Base-by-base conservation (phyloP, 768 basidiomycete genomes). In the Atractiella rhizophila region DNA sequence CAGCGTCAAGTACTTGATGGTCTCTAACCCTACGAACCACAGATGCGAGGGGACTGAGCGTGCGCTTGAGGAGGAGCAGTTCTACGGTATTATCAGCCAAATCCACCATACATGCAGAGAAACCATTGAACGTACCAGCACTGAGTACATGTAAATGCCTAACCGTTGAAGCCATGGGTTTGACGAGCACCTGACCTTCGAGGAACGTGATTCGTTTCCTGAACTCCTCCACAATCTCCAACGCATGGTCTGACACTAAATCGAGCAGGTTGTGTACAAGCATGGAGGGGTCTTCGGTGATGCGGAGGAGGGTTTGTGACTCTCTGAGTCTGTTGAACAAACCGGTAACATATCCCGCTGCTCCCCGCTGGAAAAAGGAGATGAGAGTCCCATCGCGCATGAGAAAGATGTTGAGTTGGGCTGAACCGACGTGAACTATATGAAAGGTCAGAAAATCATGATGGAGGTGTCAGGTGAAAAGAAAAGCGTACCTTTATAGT, bases 221-320 rank as follows among this genome's bases (percentile, higher is more conserved):
- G 28, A 40, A 43, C 42, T 67, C 65, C 38, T 76, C 74, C 35
- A 74, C 64, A 26, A 76, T 68, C 51, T 73, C 69, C 15, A 79
- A 56, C 1, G 69, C 68, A 35, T 66, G 63, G 54, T 78, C 76
- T 11, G 76, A 74, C 35, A 73, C 71, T 3, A 63, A 60, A 54
- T 78, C 76, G 30, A 80, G 59, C 24, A 80, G 50, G 28, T 67
- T 66, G 53, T 78, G 69, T 2, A 78, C 64, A 8, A 80, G 61
- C 15, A 80, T 57, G 11, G 73, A 73, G 3, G 73, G 63, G 48
- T 78, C 76, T 18, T 68, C 68, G 0, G 71, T 68, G 34, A 61
- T 64, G 23, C 73, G 63, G 8, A 77, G 58, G 15, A 39, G 27
- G 15, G 38, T 39, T 15, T 39, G 27, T 20, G 9, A 20, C 19